Evolutionary conservation across 2,329 filamentous ascomycete species (phyloP).

Genomic region (Claviceps capensis): DNA sequence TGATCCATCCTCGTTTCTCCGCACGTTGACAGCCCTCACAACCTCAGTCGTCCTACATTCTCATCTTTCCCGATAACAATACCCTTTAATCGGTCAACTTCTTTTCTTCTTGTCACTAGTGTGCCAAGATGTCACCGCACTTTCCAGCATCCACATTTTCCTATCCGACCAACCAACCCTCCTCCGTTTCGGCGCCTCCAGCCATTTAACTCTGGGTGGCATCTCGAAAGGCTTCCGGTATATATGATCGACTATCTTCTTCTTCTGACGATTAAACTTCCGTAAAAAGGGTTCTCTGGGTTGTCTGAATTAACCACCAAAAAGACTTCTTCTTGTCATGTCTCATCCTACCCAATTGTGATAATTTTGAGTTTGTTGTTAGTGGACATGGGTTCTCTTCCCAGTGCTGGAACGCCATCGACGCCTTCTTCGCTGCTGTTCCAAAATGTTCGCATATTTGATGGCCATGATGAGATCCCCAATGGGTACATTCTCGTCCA

Average conservation of each 20-base stretch:
- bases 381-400: constrained; percentile 2
- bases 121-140: neutral
- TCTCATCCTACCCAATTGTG: neutral
- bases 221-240: neutral
- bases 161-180: neutral
- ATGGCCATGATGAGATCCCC: constrained; percentile 26
- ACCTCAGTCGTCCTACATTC: neutral
- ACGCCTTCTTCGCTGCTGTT: constrained; percentile 4
- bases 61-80: neutral
- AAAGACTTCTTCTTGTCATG: neutral
- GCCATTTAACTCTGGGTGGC: neutral
- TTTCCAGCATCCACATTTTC: constrained; percentile 1
- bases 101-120: neutral
- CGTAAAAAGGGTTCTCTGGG: neutral
- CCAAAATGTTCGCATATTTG: constrained; percentile 29
- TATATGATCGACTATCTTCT: neutral
- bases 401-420: neutral
- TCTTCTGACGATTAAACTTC: neutral
- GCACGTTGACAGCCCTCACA: neutral
- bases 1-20: neutral
- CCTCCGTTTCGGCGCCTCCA: neutral
- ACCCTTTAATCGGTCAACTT: neutral
- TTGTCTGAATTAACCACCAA: neutral
- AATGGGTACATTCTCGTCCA: constrained; percentile 26
- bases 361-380: neutral